A percentile compares a stretch with the other conserved stretches of the same genome.
Conservation (phyloP, 768 basidiomycete genomes). For the Russula brevipes region DNA sequence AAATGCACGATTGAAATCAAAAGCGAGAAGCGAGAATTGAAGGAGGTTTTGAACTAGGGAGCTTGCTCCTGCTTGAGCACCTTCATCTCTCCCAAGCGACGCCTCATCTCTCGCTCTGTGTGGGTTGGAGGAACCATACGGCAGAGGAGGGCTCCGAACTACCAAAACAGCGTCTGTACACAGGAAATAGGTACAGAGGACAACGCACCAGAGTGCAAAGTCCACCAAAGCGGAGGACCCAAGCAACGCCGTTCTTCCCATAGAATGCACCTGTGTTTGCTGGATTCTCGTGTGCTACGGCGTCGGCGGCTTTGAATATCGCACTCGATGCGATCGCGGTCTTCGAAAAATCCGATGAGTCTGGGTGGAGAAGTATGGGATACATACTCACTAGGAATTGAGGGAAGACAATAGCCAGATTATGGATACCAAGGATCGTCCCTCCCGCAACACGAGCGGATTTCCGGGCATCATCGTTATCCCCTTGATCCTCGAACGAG, state of each 20-base stretch:
- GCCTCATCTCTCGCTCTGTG: conserved; percentile 86
- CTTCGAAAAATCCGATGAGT: conserved; percentile 35
- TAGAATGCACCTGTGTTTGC: conserved; percentile 53
- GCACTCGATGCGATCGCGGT: conserved; percentile 79
- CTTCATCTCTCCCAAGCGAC: conserved; percentile 75
- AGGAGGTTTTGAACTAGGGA: conserved; percentile 41
- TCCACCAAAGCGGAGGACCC: conserved; percentile 92
- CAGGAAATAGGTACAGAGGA: background rate
- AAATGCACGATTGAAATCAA: conserved; percentile 2
- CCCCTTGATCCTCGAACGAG: conserved; percentile 47
- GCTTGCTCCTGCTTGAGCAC: conserved; percentile 58
- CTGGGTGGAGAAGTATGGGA: background rate
- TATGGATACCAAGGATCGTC: conserved; percentile 91
- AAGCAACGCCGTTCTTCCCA: conserved; percentile 87
- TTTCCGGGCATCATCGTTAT: conserved; percentile 32
- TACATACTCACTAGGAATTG: conserved; percentile 74
- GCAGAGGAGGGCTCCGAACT: conserved; percentile 69
- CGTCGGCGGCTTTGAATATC: conserved; percentile 82
- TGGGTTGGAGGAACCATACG: conserved; percentile 84
- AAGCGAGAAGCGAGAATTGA: background rate
- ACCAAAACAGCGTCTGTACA: conserved; percentile 2
- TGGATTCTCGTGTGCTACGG: conserved; percentile 40
- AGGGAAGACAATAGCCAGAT: conserved; percentile 90
- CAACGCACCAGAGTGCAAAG: conserved; percentile 62
- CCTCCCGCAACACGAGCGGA: conserved; percentile 68